Base-by-base conservation (phyloP, 2,329 filamentous ascomycete genomes). In the Colletotrichum australisinense region DNA sequence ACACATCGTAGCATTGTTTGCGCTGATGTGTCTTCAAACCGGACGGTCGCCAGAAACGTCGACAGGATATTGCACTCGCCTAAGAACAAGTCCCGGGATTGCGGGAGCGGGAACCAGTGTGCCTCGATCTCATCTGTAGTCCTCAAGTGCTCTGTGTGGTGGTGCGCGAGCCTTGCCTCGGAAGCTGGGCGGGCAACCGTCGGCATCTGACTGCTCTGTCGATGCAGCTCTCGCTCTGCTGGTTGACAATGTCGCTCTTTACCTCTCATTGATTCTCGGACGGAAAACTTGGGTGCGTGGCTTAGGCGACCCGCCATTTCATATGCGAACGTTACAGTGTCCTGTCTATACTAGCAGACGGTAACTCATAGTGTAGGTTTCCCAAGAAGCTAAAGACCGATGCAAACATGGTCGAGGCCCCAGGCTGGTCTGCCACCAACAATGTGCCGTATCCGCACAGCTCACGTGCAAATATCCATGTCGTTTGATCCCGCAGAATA, bases 21-120 rank as follows among this genome's bases (percentile, higher is more conserved):
- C 68, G 68, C 60, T 67, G 67, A 74, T 67, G 62, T 74, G 57
- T 67, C 62, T 74, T 74, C 62, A 74, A 69, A 66, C 63, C 72
- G 63, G 68, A 72, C 57, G 68, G 68, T 72, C 58, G 42, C 53
- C 56, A 72, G 72, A 67, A 71, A 67, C 68, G 68, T 72, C 72
- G 55, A 67, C 38, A 60, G 26, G 30, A 63, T 62, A 72, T 67
- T 67, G 56, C 38, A 62, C 42, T 49, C 35, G 32, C 60, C 16
- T 46, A 46, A 42, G 67, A 67, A 72, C 7, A 46, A 62, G 58
- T 58, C 49, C 68, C 22, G 28, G 49, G 30, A 38, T 67, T 63
- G 55, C 60, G 56, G n/a, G 55, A 55, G 59, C 58, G 70, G 46
- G 59, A 69, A 55, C 30, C 58, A 63, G 26, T 14, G 42, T 53